phyloP scores from a whole-genome alignment of 2,329 filamentous ascomycete genomes.

The Domatiomyces catenatus region DNA sequence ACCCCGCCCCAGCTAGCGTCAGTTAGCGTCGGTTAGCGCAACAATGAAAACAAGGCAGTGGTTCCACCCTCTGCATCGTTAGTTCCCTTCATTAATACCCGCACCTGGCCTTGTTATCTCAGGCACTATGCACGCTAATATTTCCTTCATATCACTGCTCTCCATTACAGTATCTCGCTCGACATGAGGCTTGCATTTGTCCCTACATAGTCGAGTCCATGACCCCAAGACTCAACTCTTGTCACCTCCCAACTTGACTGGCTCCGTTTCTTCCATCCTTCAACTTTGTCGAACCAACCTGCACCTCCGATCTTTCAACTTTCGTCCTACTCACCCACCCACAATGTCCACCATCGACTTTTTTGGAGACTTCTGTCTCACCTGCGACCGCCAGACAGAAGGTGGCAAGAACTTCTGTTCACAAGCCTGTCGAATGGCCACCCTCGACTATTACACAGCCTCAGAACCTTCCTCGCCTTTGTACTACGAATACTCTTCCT shows the following conservation, averaged over 20 bases:
- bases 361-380: conserved; percentile 80
- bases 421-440: conserved; percentile 74
- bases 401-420: conserved; percentile 69
- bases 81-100: background rate
- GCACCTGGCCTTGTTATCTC: background rate
- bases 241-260: background rate
- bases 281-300: background rate
- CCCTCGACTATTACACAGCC: conserved; percentile 45
- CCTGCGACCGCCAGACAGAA: conserved; percentile 78
- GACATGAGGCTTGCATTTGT: background rate
- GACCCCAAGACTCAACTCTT: background rate
- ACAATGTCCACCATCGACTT: background rate
- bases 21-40: no score
- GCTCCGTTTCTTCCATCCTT: background rate
- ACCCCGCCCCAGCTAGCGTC: background rate
- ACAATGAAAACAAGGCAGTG: background rate
- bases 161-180: background rate
- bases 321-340: background rate
- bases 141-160: background rate
- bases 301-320: background rate
- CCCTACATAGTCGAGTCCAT: background rate
- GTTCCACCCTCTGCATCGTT: background rate
- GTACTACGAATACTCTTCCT: conserved; percentile 34
- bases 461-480: conserved; percentile 24
- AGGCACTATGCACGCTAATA: background rate